Evolutionary conservation across 1,284 basidiomycete species (phyloP), one percentile per base, ranked within the genome.

Genomic region (Somion occarium): DNA sequence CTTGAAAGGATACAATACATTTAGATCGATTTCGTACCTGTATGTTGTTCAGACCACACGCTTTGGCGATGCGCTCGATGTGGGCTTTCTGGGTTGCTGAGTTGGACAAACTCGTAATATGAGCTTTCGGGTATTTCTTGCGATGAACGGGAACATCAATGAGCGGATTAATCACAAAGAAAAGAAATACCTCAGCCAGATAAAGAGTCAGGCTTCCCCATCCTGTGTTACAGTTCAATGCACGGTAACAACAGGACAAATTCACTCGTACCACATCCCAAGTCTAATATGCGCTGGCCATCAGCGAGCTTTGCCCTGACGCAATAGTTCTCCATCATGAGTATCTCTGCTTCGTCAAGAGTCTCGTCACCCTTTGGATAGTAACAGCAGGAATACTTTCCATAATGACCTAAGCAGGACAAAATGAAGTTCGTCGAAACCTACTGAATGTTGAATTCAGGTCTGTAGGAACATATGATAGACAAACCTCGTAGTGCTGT

Each of bases 181-280:
- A 27, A 30, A 11, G 67, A 51, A 46, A n/a, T n/a, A 83, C 82
- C 70, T 85, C 71, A 0, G 87, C 86, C 2, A 90, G 69, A 61
- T 80, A 89, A 11, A 90, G 62, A 0, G 82, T 82, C 45, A 90
- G 64, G 58, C 83, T 86, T 11, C 87, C 88, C 88, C 86, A 90
- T 5, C 86, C 79, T 81, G 47, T 22, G 7, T 5, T 22, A n/a
- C n/a, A n/a, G n/a, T n/a, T n/a, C n/a, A n/a, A n/a, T n/a, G n/a
- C n/a, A n/a, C n/a, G n/a, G n/a, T n/a, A 52, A 37, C 34, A 37
- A 37, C n/a, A n/a, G n/a, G n/a, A n/a, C n/a, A n/a, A n/a, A n/a
- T n/a, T n/a, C n/a, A n/a, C n/a, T 56, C 72, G 23, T 59, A 80
- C 79, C 87, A 67, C 88, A 89, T 11, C 88, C 87, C 13, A 91